Evolutionary conservation across 2,329 filamentous ascomycete species (phyloP).

Genomic region (Ophiocordyceps polyrhachis-furcata): DNA sequence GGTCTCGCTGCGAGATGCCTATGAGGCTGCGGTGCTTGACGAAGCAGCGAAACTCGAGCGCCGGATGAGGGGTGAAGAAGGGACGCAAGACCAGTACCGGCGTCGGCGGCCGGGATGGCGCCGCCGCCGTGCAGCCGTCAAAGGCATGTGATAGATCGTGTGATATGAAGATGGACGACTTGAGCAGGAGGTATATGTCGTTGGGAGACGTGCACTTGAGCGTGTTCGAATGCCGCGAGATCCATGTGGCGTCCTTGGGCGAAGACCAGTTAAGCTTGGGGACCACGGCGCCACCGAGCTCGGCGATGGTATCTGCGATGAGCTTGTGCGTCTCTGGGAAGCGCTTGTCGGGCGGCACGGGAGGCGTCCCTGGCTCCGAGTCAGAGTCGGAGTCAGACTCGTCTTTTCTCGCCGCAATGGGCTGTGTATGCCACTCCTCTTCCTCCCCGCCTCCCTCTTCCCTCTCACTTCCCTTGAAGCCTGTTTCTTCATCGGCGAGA

Average conservation of each 20-base stretch:
- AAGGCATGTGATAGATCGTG: slow-evolving; percentile 91
- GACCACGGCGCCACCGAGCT: slow-evolving; percentile 69
- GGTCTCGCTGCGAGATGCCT: slow-evolving; percentile 71
- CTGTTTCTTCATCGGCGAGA: slow-evolving; percentile 50
- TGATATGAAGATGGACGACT: slow-evolving; percentile 85
- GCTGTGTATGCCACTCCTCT: slow-evolving; percentile 22
- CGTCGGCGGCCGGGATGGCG: slow-evolving; percentile 31
- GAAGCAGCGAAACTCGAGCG: slow-evolving; percentile 89
- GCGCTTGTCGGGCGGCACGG: slow-evolving; percentile 31
- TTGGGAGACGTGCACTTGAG: slow-evolving; percentile 79
- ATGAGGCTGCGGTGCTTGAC: slow-evolving; percentile 68
- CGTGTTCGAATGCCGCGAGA: slow-evolving; percentile 65
- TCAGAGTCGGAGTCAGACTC: slow-evolving; percentile 12
- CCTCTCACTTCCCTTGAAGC: slow-evolving; percentile 14
- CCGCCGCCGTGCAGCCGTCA: slow-evolving; percentile 39
- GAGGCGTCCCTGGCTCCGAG: slow-evolving; percentile 33
- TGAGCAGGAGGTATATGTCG: slow-evolving; percentile 84
- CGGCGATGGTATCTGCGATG: slow-evolving; percentile 59
- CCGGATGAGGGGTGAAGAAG: slow-evolving; percentile 74
- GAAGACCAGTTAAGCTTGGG: slow-evolving; percentile 97
- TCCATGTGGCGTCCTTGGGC: slow-evolving; percentile 91
- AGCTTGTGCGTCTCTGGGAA: slow-evolving; percentile 57
- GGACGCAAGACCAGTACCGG: slow-evolving; percentile 76
- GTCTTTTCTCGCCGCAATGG: neutral
- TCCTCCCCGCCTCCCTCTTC: slow-evolving; percentile 37